Evolutionary conservation across 2,329 filamentous ascomycete species (phyloP).

Genomic region (Huntiella bhutanensis): DNA sequence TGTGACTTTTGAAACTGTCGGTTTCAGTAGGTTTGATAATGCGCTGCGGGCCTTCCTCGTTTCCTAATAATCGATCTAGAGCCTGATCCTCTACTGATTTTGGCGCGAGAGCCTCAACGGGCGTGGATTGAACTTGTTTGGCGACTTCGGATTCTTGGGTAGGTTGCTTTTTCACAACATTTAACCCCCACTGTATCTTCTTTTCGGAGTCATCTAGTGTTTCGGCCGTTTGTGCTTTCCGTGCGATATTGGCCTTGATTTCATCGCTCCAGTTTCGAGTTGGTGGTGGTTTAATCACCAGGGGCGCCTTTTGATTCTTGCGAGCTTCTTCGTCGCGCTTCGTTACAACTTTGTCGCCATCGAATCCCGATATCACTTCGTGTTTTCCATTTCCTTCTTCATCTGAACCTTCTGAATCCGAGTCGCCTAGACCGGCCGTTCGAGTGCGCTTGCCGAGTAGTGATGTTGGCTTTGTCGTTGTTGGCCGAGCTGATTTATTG

Average conservation of each 20-base stretch:
- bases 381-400: conserved; percentile 5
- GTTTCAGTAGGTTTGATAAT: conserved; percentile 40
- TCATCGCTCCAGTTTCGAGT: conserved; percentile 10
- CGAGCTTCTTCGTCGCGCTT: not conserved
- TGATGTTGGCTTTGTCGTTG: conserved; percentile 4
- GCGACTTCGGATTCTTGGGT: not conserved
- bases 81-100: conserved; percentile 32
- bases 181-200: conserved; percentile 36
- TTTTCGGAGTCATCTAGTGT: conserved; percentile 24
- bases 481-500: not conserved
- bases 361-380: conserved; percentile 10
- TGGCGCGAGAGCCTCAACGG: not conserved
- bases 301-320: conserved; percentile 5
- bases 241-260: conserved; percentile 7
- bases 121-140: not conserved
- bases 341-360: not conserved
- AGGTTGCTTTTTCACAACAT: conserved; percentile 8
- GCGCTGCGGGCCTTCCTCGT: conserved; percentile 26
- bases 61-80: conserved; percentile 46
- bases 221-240: conserved; percentile 14
- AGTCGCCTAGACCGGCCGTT: conserved; percentile 9
- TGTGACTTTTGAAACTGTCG: conserved; percentile 51
- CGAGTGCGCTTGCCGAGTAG: conserved; percentile 12
- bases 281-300: conserved; percentile 11
- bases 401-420: conserved; percentile 11